These are phyloP conservation scores for Nannochloris sp. DNA, from an alignment of 139 green algal species.

Conservation along the genomic window DNA sequence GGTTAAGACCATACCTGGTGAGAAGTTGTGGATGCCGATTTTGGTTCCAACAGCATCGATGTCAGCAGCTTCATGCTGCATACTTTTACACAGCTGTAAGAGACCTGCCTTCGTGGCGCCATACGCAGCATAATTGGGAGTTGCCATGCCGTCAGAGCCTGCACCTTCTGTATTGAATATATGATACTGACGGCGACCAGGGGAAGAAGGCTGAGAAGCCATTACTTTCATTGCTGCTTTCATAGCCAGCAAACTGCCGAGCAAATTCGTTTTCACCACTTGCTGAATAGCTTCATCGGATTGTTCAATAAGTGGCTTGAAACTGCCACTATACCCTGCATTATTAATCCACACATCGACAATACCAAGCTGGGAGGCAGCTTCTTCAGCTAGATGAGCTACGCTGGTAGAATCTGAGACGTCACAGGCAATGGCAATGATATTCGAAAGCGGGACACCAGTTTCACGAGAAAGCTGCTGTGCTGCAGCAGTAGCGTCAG, in stretches of 20 bases:
- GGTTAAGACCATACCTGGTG: conserved; percentile 87
- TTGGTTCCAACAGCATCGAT: background rate
- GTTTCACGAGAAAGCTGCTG: conserved; percentile 28
- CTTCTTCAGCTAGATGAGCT: conserved; percentile 23
- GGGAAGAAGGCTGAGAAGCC: conserved; percentile 26
- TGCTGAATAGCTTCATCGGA: conserved; percentile 33
- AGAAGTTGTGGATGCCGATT: conserved; percentile 59
- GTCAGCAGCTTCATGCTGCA: conserved; percentile 42
- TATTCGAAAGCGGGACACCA: background rate
- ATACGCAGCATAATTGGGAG: conserved; percentile 71
- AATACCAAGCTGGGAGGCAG: conserved; percentile 26
- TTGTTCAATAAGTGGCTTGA: conserved; percentile 49
- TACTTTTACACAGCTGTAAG: conserved; percentile 52
- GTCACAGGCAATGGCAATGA: conserved; percentile 50
- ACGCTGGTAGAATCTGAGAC: conserved; percentile 47
- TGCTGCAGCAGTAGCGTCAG: conserved; percentile 2
- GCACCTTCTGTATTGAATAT: conserved; percentile 89
- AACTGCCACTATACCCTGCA: conserved; percentile 58
- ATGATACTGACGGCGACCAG: too few species aligned
- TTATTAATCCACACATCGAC: conserved; percentile 86
- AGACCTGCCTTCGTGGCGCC: conserved; percentile 79
- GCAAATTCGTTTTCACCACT: conserved; percentile 81
- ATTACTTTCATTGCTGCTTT: conserved; percentile 44
- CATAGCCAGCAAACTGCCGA: conserved; percentile 66
- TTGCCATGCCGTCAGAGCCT: conserved; percentile 60